Evolutionary conservation across 306 rosid genomes (phyloP), one percentile per base, ranked within the genome.

Genomic region (Inga oerstediana): DNA sequence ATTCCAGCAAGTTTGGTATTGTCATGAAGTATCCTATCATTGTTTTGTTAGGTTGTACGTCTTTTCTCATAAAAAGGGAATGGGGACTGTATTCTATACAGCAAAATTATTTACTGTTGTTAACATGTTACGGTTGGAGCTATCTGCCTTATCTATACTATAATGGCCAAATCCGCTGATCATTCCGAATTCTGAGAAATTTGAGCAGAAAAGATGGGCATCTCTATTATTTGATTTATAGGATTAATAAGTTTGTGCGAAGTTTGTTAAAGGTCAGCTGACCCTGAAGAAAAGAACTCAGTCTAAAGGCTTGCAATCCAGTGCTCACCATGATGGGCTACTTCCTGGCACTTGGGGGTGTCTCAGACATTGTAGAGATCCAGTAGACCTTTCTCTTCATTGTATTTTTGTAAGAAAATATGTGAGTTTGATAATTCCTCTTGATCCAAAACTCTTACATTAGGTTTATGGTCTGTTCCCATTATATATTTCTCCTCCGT

Each of bases 151-250:
- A 13, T 32, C 15, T 10, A 37, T 61, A 24, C 8, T 56, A n/a
- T 61, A 24, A 43, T 49, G 1, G 27, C 22, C 54, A 76, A 59
- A 59, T 22, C 27, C 39, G 80, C 22, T 62, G 14, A 13, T 27
- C 9, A 41, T 61, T 62, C 72, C 2, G 7, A 43, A 43, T 24
- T 77, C 43, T 3, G 72, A 77, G 39, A 61, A 59, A 22, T 15
- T 22, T 44, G 59, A 12, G 37, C 24, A 1, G 72, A 62, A 15
- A 77, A 52, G 73, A 49, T 27, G 34, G 56, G 46, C 12, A 34
- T 46, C 37, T 65, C 20, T 34, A 15, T 81, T 22, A 17, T 49
- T 49, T 64, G 41, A n/a, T 81, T 64, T 81, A 11, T 62, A 49
- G 43, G 44, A 62, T 75, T 81, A 4, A 5, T 17, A 37, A 75